Percentiles rank a stretch among this genome's conserved stretches.
Conservation (phyloP, 1,139 yeast species). For the Spathaspora sp. region DNA sequence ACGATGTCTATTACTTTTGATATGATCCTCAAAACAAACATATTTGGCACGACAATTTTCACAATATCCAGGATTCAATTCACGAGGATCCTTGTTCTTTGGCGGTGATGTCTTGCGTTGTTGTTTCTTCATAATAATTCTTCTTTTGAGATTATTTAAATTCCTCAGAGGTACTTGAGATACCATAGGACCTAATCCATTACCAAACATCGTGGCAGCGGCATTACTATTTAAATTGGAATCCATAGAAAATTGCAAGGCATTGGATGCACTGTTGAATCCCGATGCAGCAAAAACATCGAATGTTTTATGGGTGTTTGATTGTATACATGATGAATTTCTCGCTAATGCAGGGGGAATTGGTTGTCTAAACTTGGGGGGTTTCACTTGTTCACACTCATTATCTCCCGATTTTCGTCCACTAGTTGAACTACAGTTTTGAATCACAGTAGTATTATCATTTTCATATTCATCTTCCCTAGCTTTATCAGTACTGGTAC, state of each 20-base stretch:
- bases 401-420: conserved; percentile 13
- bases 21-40: conserved; percentile 77
- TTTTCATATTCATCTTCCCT: conserved; percentile 17
- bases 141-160: conserved; percentile 56
- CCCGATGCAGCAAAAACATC: conserved; percentile 80
- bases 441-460: conserved; percentile 15
- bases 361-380: conserved; percentile 23
- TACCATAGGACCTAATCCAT: conserved; percentile 68
- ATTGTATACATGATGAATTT: conserved; percentile 32
- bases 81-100: conserved; percentile 27
- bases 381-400: conserved; percentile 15
- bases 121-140: conserved; percentile 45
- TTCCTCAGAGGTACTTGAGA: conserved; percentile 72
- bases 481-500: conserved; percentile 31
- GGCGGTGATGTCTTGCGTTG: conserved; percentile 77
- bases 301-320: conserved; percentile 41
- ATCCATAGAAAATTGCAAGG: conserved; percentile 44
- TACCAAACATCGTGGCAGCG: conserved; percentile 32
- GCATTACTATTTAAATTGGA: conserved; percentile 36
- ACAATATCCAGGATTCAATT: conserved; percentile 69
- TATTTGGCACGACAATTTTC: conserved; percentile 92
- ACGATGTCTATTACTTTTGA: conserved; percentile 68
- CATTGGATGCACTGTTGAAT: conserved; percentile 59
- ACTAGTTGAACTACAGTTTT: conserved; percentile 14
- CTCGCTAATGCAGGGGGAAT: conserved; percentile 22